A percentile compares a stretch with the other conserved stretches of the same genome.
These are phyloP conservation scores for Bromus sterilis DNA, from an alignment of 176 grass and related monocot species.

Conservation along the genomic window DNA sequence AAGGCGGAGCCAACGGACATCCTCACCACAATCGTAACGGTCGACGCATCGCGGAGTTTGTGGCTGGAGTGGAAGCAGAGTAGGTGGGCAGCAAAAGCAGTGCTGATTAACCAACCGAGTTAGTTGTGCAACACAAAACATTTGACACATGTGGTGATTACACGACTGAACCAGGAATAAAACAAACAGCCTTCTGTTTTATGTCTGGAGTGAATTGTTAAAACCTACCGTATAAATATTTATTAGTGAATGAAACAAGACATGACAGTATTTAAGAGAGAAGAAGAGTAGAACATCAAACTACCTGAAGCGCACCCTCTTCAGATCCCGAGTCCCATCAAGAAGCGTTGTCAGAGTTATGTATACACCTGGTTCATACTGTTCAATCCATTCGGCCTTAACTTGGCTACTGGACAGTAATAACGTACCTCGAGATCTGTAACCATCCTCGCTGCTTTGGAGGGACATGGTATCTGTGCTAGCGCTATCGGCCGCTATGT, in stretches of 20 bases:
- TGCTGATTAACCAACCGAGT: neutral
- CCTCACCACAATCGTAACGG: too few species aligned
- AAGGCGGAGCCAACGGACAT: too few species aligned
- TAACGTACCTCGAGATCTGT: conserved; percentile 41
- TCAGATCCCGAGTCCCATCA: conserved; percentile 83
- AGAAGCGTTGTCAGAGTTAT: conserved; percentile 74
- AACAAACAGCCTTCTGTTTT: neutral
- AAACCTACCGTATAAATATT: neutral
- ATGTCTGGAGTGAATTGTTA: neutral
- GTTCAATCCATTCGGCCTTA: conserved; percentile 89
- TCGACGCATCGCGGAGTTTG: too few species aligned
- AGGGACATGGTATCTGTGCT: conserved; percentile 44
- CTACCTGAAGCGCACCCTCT: conserved; percentile 93
- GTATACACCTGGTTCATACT: conserved; percentile 89
- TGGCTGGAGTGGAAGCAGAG: too few species aligned
- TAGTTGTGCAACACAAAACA: neutral
- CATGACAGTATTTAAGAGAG: neutral
- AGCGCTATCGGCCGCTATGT: conserved; percentile 35
- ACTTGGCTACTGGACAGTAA: conserved; percentile 44
- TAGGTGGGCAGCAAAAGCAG: neutral
- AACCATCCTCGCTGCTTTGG: conserved; percentile 54
- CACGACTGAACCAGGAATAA: neutral
- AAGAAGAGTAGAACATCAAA: neutral
- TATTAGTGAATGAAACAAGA: neutral
- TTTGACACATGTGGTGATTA: neutral